Base-by-base conservation (phyloP, 2,329 filamentous ascomycete genomes). In the Verticillium alfalfae region DNA sequence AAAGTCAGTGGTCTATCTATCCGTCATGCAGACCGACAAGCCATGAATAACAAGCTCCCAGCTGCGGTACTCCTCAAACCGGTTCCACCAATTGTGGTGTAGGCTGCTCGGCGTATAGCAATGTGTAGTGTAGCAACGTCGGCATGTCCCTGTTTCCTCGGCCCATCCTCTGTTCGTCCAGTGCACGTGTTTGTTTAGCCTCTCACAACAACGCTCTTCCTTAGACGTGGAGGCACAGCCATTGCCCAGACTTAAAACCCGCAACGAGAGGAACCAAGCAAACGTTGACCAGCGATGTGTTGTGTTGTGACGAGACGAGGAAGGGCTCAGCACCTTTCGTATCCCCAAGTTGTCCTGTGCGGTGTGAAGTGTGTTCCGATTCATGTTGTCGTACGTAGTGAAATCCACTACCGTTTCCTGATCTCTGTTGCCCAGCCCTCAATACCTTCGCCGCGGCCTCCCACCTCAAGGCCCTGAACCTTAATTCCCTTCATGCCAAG, bases 341-440 rank as follows among this genome's bases (percentile, higher is more conserved):
- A 12, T 52, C 18, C 45, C 12, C n/a, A 22, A 52, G 18, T 31
- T 31, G 18, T 52, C n/a, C 45, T 8, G n/a, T 26, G 5, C 5
- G 18, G 45, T 10, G 18, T 22, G 45, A n/a, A 22, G 22, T 22
- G 45, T 52, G 6, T 52, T 13, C 45, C 18, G 18, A 22, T n/a
- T 52, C 8, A 22, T 52, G 45, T 52, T 18, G 45, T 52, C 9
- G 45, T 18, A 52, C 22, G 45, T 18, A 38, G 34, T 34, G n/a
- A 65, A 59, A 61, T 61, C 60, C 63, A 67, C 76, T 80, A 93
- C 79, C 90, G 85, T 79, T 89, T 90, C 81, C 95, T 94, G 70
- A 96, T 84, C 79, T 98, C 94, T 49, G 82, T 88, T 9, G 92
- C 88, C 94, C 94, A 98, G 3, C 94, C 94, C 61, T 97, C 92